These are phyloP conservation scores for Barnettozyma wickerhamii DNA, from an alignment of 805 yeast species.

Conservation along the genomic window DNA sequence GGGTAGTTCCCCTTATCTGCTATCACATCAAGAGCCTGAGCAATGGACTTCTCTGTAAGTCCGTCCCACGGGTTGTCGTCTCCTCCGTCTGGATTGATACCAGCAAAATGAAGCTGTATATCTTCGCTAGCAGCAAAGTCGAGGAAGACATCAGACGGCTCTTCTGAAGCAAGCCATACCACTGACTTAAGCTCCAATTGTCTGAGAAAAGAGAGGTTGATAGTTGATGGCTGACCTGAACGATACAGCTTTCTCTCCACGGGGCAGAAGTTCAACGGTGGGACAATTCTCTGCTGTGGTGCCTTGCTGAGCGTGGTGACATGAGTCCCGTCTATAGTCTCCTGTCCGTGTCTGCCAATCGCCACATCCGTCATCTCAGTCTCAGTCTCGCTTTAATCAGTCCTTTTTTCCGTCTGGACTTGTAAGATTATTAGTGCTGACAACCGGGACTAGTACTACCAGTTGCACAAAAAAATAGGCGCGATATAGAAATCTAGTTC, in stretches of 20 bases:
- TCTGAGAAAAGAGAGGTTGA: conserved; percentile 80
- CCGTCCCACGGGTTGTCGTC: conserved; percentile 95
- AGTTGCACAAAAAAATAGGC: no score
- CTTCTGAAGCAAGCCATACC: conserved; percentile 94
- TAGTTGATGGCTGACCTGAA: conserved; percentile 92
- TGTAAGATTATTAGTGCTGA: no score
- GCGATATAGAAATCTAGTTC: no score
- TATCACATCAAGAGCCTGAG: conserved; percentile 72
- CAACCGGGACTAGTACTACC: no score
- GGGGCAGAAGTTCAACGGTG: conserved; percentile 93
- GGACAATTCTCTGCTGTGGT: conserved; percentile 70
- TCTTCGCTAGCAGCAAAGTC: conserved; percentile 73
- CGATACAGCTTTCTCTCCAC: conserved; percentile 85
- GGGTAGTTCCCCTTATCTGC: conserved; percentile 76
- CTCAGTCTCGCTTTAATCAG: no score
- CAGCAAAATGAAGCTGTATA: conserved; percentile 78
- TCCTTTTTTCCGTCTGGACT: no score
- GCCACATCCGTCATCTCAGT: background rate
- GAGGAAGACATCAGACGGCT: conserved; percentile 83
- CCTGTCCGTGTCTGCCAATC: conserved; percentile 5
- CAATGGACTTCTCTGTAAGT: conserved; percentile 74
- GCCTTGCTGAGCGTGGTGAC: conserved; percentile 39
- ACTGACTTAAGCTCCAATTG: conserved; percentile 73
- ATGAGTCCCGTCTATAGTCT: conserved; percentile 6
- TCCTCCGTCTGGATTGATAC: conserved; percentile 73